Conservation (phyloP, 768 basidiomycete species). For the Leccinum sublutescens region DNA sequence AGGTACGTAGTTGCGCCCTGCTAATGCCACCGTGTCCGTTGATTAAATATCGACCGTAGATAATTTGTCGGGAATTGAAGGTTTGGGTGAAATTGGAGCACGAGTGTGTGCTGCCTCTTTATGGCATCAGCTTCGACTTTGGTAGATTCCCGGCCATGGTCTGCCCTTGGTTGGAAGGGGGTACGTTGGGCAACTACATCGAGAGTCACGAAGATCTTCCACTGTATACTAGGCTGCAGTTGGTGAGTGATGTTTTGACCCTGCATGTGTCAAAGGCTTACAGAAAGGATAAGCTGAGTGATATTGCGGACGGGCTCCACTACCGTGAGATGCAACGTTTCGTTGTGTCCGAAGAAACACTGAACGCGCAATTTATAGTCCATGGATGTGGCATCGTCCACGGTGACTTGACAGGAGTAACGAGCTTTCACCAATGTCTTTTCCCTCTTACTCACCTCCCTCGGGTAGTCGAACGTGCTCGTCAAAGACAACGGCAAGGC, state of each 20-base stretch:
- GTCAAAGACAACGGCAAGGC: slow-evolving; percentile 32
- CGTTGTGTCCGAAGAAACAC: neutral
- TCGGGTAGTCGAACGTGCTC: slow-evolving; percentile 34
- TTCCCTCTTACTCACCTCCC: neutral
- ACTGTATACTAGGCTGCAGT: slow-evolving; percentile 1
- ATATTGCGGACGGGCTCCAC: slow-evolving; percentile 22
- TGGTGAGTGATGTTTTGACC: slow-evolving; percentile 20
- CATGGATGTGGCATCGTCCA: slow-evolving; percentile 36
- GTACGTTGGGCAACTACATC: slow-evolving; percentile 27
- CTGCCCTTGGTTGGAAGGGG: slow-evolving; percentile 35
- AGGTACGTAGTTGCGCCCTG: slow-evolving; percentile 5
- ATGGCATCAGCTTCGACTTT: slow-evolving; percentile 30
- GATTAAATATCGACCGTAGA: neutral
- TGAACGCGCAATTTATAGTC: slow-evolving; percentile 9
- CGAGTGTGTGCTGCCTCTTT: slow-evolving; percentile 27
- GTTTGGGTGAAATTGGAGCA: slow-evolving; percentile 31
- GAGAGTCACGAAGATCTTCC: slow-evolving; percentile 10
- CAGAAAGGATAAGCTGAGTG: slow-evolving; percentile 8
- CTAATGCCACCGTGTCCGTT: neutral
- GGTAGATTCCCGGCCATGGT: slow-evolving; percentile 34
- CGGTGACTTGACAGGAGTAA: slow-evolving; percentile 46
- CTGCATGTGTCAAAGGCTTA: neutral
- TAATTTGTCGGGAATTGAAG: slow-evolving; percentile 16
- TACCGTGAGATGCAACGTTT: slow-evolving; percentile 11
- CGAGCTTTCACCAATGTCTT: neutral